Conservation (phyloP, 306 rosid genomes). For the Macrotyloma uniflorum region DNA sequence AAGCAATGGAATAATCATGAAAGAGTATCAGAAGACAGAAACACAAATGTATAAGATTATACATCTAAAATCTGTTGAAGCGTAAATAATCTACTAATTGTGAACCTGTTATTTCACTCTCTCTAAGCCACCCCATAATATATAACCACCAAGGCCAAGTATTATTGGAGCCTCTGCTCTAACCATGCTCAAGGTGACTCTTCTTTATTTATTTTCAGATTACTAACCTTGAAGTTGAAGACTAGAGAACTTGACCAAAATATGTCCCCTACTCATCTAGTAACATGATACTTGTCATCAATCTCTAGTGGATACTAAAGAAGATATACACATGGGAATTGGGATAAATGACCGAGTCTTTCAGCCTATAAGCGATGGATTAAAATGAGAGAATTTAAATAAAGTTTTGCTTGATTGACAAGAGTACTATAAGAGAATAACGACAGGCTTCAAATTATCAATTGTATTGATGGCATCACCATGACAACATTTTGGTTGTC, state of each 20-base stretch:
- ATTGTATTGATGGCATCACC: conserved; percentile 27
- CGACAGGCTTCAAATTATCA: neutral
- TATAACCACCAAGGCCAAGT: neutral
- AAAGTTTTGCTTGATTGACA: conserved; percentile 29
- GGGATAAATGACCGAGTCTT: conserved; percentile 28
- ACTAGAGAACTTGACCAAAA: neutral
- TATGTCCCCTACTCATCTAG: neutral
- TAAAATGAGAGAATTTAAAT: conserved; percentile 29
- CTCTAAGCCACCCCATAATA: neutral
- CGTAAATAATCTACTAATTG: neutral
- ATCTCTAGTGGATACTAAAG: conserved; percentile 17
- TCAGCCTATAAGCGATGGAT: conserved; percentile 15
- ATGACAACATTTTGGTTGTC: conserved; percentile 27
- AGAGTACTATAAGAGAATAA: conserved; percentile 37
- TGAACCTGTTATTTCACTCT: neutral
- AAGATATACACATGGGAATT: conserved; percentile 22
- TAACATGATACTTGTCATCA: conserved; percentile 1
- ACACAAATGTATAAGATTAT: neutral
- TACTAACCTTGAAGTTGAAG: neutral
- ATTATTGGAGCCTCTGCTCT: neutral
- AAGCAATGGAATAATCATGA: neutral
- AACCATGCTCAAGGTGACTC: neutral
- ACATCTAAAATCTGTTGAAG: neutral
- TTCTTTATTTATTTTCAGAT: conserved; percentile 11
- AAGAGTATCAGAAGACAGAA: conserved; percentile 1